Evolutionary conservation across 768 basidiomycete genomes (phyloP), one percentile per base, ranked within the genome.

Genomic region (Gelatoporia subvermispora): DNA sequence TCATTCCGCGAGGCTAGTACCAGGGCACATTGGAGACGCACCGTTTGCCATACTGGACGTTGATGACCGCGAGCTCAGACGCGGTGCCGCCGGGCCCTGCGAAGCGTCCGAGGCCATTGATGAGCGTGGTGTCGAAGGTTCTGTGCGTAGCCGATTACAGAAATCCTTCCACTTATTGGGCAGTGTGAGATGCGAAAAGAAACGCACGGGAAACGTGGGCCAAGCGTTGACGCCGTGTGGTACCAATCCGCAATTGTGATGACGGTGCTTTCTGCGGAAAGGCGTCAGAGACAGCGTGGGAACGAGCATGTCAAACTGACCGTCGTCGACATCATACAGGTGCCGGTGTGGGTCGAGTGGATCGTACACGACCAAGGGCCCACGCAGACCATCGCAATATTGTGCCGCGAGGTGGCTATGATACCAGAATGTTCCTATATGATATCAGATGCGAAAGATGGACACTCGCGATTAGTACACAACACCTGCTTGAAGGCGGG

Each of bases 201-300:
- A 31, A 31, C 28, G 28, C 28, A 31, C 28, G 28, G 28, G 13
- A 31, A 31, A 13, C 28, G 28, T 35, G n/a, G 41, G 45, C 28
- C 42, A 15, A 49, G 39, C 0, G 39, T 35, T 20, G 60, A 52
- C 2, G 54, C 44, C 8, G 43, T 18, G 18, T 62, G 62, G 8
- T 63, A 74, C 74, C 76, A 77, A 53, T 77, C 76, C 1, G 72
- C 67, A 16, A 77, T 59, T 2, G 72, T 73, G 49, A 77, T 74
- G 28, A 79, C 56, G 9, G 78, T 79, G n/a, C 64, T 58, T 61
- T 76, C 76, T 65, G 10, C 8, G 5, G 2, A 37, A 37, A 5
- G 3, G n/a, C 5, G 5, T 35, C 16, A 41, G 23, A 41, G n/a
- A 16, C 21, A 17, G 3, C 4, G 15, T 5, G 13, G 41, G 35